phyloP scores from a whole-genome alignment of 2,329 filamentous ascomycete genomes.

The Arthroderma uncinatum region DNA sequence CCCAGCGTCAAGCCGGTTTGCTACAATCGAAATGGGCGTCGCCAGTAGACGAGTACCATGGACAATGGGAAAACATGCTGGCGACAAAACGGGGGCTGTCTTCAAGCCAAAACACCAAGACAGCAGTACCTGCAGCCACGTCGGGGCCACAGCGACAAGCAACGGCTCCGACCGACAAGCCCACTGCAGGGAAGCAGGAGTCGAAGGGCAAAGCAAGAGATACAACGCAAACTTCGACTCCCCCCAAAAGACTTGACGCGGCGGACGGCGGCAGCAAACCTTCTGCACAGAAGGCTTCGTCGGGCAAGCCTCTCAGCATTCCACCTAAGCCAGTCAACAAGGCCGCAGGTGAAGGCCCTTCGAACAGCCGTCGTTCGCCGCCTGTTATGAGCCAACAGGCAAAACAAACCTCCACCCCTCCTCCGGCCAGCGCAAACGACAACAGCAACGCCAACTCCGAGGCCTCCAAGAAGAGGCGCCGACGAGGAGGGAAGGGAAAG shows the following conservation, averaged over 20 bases:
- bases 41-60: not conserved
- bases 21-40: not conserved
- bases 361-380: not conserved
- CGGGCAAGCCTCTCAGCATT: not conserved
- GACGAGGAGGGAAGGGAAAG: not conserved
- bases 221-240: not conserved
- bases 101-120: not conserved
- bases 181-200: slow-evolving; percentile 3
- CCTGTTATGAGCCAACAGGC: slow-evolving; percentile 4
- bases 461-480: not conserved
- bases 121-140: not conserved
- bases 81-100: not conserved
- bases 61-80: not conserved
- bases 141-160: not conserved
- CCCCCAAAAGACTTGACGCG: not conserved
- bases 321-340: not conserved
- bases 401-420: not conserved
- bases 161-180: not conserved
- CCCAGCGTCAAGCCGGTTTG: not conserved
- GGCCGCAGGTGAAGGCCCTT: slow-evolving; percentile 1
- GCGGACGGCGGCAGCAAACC: not conserved
- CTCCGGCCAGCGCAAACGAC: not conserved
- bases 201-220: not conserved
- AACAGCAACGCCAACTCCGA: not conserved
- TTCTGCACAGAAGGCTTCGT: slow-evolving; percentile 1